These are phyloP conservation scores for Pseudonectria buxi DNA, from an alignment of 2,329 filamentous ascomycete genomes.

Conservation along the genomic window DNA sequence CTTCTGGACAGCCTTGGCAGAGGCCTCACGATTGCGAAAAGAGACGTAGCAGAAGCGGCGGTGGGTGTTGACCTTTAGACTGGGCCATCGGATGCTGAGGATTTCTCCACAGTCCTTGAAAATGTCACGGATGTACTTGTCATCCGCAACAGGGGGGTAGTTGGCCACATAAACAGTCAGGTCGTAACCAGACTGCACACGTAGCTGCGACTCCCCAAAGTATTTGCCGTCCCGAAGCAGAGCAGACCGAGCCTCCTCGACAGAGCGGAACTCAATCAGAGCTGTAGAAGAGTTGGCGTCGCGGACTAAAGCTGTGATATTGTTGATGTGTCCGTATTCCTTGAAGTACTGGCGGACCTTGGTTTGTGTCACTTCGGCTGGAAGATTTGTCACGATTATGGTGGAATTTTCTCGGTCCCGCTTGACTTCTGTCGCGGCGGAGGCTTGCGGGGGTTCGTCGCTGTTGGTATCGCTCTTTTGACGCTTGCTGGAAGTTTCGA, in stretches of 20 bases:
- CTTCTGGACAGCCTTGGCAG: constrained; percentile 64
- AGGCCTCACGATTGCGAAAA: constrained; percentile 64
- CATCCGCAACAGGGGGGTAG: constrained; percentile 72
- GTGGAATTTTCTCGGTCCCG: constrained; percentile 89
- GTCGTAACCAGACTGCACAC: constrained; percentile 66
- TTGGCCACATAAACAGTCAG: constrained; percentile 88
- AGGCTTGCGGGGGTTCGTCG: constrained; percentile 14
- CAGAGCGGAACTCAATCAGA: constrained; percentile 75
- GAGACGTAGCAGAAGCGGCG: constrained; percentile 95
- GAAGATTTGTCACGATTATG: constrained; percentile 73
- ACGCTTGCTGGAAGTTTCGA: constrained; percentile 61
- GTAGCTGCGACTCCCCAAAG: constrained; percentile 65
- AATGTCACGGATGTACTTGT: constrained; percentile 59
- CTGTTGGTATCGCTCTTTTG: constrained; percentile 42
- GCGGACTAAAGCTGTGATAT: constrained; percentile 57
- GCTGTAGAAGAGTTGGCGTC: constrained; percentile 62
- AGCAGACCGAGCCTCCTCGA: constrained; percentile 75
- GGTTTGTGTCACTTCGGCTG: constrained; percentile 59
- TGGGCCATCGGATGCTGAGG: constrained; percentile 81
- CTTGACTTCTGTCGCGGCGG: constrained; percentile 41
- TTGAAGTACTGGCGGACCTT: constrained; percentile 85
- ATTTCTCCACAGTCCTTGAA: constrained; percentile 76
- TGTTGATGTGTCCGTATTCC: constrained; percentile 79
- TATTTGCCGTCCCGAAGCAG: constrained; percentile 75
- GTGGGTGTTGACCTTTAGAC: constrained; percentile 79